Evolutionary conservation across 2,329 filamentous ascomycete species (phyloP), one percentile per base, ranked within the genome.

Genomic region (Aspergillus sp.): DNA sequence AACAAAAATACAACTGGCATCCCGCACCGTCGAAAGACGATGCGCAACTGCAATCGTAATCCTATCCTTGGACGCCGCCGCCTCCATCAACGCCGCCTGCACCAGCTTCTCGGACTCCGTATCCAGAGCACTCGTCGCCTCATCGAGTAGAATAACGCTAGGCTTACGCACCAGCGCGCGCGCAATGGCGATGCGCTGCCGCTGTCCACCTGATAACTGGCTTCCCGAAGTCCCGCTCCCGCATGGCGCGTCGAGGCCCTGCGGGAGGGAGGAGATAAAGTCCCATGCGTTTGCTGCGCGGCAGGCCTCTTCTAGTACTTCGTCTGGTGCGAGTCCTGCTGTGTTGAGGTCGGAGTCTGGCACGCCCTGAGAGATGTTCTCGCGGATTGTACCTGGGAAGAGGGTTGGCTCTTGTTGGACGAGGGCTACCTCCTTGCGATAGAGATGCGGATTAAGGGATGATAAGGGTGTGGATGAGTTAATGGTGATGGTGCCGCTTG

Each of bases 141-240:
- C 90, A 66, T 95, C 90, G 0, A 96, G 83, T 1, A 95, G 82
- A 4, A 98, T 78, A 58, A 98, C 87, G 74, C 90, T 92, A 6
- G 93, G 93, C 66, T 96, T 86, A 14, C 93, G 88, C 40, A 98
- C 87, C 9, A 98, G 80, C 0, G 93, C 93, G 4, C 93, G 87
- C 3, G 95, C 93, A 70, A 98, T 97, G 49, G 92, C 93, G 35
- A 98, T 88, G 58, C 95, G 90, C 75, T 98, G 93, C 71, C 96
- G 96, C 75, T 98, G 93, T 0, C 93, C 95, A 55, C 95, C 93
- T 2, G 89, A 93, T 9, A 96, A 79, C 70, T 97, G 84, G 11
- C 86, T 84, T 40, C 93, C 95, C 77, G 27, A 31, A 4, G 27
- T 31, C 96, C 96, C 72, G 84, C 90, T 27, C 93, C 93, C 25